These are phyloP conservation scores for Thalia dealbata DNA, from an alignment of 176 grass and related monocot genomes.

Conservation along the genomic window DNA sequence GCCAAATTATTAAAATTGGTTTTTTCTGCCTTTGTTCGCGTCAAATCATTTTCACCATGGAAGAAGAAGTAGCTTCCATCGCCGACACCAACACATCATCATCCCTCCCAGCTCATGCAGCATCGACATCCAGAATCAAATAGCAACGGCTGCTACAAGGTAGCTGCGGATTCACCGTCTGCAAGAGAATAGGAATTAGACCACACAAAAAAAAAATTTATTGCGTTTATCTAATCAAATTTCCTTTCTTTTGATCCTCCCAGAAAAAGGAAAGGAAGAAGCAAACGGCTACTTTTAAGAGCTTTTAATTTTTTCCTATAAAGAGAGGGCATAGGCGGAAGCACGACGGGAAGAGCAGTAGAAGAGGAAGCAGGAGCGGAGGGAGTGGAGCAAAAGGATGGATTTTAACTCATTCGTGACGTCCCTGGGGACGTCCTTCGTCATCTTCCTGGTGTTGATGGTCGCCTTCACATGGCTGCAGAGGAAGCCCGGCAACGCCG, in stretches of 20 bases:
- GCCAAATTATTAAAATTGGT: too few species aligned
- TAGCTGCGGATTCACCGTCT: not conserved
- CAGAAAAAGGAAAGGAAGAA: not conserved
- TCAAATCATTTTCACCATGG: not conserved
- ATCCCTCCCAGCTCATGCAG: not conserved
- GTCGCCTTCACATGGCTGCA: conserved; percentile 69
- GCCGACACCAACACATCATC: not conserved
- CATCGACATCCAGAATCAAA: not conserved
- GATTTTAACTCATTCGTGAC: conserved; percentile 67
- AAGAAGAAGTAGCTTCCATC: too few species aligned
- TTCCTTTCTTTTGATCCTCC: not conserved
- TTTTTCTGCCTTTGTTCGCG: not conserved
- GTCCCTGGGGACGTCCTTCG: conserved; percentile 62
- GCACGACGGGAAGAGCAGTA: not conserved
- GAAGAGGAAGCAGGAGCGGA: not conserved
- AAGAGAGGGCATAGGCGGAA: not conserved
- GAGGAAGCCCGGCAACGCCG: conserved; percentile 58
- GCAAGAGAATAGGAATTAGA: not conserved
- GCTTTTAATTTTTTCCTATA: not conserved
- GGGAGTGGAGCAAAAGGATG: conserved; percentile 25
- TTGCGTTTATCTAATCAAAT: not conserved
- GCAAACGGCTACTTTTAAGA: not conserved
- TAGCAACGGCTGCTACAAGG: not conserved
- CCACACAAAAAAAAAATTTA: not conserved
- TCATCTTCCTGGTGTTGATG: conserved; percentile 62